Percentiles rank a stretch among this genome's conserved stretches.
phyloP scores from a whole-genome alignment of 2,329 filamentous ascomycete species.

The Fusarium udum region DNA sequence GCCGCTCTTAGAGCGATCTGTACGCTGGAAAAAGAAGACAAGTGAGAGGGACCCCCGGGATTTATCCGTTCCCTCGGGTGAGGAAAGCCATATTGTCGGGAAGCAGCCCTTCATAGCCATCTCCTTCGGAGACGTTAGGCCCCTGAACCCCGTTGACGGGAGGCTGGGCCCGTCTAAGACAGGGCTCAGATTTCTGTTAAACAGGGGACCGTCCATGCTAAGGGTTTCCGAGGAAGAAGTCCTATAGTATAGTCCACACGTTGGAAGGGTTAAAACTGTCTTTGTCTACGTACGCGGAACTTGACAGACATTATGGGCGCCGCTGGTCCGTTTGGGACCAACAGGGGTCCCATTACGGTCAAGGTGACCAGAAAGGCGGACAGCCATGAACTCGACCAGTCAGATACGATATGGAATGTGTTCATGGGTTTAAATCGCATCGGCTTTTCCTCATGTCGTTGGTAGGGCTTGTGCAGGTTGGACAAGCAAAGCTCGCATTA shows the following conservation, averaged over 20 bases:
- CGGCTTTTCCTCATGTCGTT: conserved; percentile 3
- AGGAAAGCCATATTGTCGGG: conserved; percentile 29
- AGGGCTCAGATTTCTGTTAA: conserved; percentile 21
- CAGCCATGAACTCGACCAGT: conserved; percentile 23
- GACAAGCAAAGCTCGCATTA: conserved; percentile 20
- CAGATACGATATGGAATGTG: conserved; percentile 22
- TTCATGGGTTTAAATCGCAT: conserved; percentile 13
- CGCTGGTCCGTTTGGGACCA: conserved; percentile 24
- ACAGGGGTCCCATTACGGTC: conserved; percentile 18
- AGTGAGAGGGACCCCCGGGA: conserved; percentile 5
- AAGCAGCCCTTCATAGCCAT: conserved; percentile 21
- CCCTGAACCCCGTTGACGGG: conserved; percentile 33
- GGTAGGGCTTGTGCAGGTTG: conserved; percentile 17
- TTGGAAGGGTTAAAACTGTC: neutral
- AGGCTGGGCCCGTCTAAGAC: conserved; percentile 27
- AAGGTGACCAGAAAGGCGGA: conserved; percentile 9
- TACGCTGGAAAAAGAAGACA: conserved; percentile 10
- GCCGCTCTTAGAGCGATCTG: neutral
- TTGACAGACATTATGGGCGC: conserved; percentile 27
- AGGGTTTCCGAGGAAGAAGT: neutral
- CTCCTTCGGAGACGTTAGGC: conserved; percentile 4
- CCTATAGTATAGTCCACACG: neutral
- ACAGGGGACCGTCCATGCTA: conserved; percentile 15
- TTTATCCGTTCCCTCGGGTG: conserved; percentile 25
- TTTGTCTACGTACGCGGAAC: conserved; percentile 13